Evolutionary conservation across 1,284 basidiomycete genomes (phyloP).

Genomic region (Caloboletus inedulis): DNA sequence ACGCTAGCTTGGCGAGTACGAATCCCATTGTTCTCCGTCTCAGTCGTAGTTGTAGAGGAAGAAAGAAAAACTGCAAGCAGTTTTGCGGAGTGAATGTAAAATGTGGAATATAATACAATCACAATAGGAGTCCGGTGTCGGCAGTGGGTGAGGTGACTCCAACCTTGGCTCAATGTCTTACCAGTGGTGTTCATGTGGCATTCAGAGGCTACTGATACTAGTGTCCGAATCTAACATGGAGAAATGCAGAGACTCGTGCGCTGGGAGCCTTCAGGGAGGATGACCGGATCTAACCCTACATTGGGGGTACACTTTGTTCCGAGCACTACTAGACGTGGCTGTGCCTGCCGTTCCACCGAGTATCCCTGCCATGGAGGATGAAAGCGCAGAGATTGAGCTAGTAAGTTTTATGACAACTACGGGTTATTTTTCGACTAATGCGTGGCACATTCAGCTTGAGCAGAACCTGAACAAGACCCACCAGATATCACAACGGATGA

Average conservation of each 20-base stretch:
- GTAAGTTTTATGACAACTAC: not conserved
- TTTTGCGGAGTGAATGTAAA: not conserved
- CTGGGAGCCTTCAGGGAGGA: too few species aligned
- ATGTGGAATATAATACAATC: not conserved
- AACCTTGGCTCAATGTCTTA: not conserved
- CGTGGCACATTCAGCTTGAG: conserved; percentile 52
- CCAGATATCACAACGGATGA: conserved; percentile 80
- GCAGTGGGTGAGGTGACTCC: not conserved
- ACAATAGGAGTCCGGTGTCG: not conserved
- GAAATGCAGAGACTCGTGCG: too few species aligned
- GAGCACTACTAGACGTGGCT: not conserved
- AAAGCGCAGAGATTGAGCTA: conserved; percentile 30
- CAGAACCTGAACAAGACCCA: conserved; percentile 81
- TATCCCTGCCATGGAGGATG: conserved; percentile 26
- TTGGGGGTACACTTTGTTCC: not conserved
- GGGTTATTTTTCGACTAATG: not conserved
- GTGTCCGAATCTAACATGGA: too few species aligned
- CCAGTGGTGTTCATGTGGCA: too few species aligned
- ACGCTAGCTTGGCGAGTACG: conserved; percentile 5
- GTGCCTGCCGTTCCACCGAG: not conserved
- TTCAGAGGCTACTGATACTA: too few species aligned
- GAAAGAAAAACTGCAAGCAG: not conserved
- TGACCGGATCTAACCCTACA: not conserved
- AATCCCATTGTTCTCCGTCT: conserved; percentile 5
- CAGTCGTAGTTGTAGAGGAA: too few species aligned